Percentiles rank a stretch among this genome's conserved stretches.
These are phyloP conservation scores for Teratosphaeria epicoccoides DNA, from an alignment of 2,329 filamentous ascomycete genomes.

Conservation along the genomic window DNA sequence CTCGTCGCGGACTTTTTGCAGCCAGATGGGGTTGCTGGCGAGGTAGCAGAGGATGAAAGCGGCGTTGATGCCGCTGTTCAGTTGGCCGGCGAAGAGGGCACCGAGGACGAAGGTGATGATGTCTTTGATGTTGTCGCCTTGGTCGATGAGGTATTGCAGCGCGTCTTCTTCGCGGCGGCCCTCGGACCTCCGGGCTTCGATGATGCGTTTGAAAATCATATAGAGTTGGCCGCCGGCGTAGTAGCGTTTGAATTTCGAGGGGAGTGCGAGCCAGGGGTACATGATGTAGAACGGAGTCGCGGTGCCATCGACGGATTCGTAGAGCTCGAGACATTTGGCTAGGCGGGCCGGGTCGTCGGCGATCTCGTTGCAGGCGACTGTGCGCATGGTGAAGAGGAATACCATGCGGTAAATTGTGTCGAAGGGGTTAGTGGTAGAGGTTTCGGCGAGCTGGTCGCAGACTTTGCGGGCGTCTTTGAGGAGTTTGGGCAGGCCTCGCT, in stretches of 20 bases:
- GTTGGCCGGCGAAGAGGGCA: conserved; percentile 44
- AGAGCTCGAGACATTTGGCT: conserved; percentile 35
- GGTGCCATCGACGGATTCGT: conserved; percentile 37
- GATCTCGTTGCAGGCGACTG: conserved; percentile 44
- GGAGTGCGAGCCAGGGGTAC: conserved; percentile 43
- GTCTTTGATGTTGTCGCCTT: conserved; percentile 33
- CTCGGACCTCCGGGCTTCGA: conserved; percentile 35
- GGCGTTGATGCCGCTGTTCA: conserved; percentile 48
- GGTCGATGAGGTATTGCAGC: conserved; percentile 44
- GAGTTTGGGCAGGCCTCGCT: conserved; percentile 31
- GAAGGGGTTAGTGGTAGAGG: conserved; percentile 42
- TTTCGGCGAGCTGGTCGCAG: conserved; percentile 29
- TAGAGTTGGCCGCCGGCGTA: conserved; percentile 40
- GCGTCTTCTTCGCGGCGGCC: conserved; percentile 40
- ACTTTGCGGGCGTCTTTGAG: conserved; percentile 32
- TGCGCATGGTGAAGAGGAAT: conserved; percentile 49
- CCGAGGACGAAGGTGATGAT: conserved; percentile 41
- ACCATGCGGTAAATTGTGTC: conserved; percentile 43
- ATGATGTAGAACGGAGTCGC: conserved; percentile 39
- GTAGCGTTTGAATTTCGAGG: conserved; percentile 33
- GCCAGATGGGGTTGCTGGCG: conserved; percentile 38
- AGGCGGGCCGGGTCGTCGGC: conserved; percentile 37
- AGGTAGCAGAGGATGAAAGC: conserved; percentile 45
- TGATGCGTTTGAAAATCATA: conserved; percentile 38
- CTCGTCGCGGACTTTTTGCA: conserved; percentile 35